phyloP scores from a whole-genome alignment of 192 early-diverging fungal genomes.

The Lobosporangium transversale region DNA sequence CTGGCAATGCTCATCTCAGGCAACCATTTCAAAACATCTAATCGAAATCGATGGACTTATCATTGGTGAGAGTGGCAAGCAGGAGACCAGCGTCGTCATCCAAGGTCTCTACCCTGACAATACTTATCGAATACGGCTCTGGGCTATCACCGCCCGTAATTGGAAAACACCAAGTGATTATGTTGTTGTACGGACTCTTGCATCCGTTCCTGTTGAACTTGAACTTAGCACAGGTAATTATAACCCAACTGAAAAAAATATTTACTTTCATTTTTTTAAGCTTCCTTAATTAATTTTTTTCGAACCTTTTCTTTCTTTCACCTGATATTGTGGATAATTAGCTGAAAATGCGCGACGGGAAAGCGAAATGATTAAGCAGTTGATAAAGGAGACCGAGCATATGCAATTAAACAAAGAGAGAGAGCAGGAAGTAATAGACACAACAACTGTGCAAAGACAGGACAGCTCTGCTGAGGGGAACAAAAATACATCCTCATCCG shows the following conservation, averaged over 20 bases:
- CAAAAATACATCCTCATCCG: background rate
- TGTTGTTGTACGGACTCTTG: constrained; percentile 38
- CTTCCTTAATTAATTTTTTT: too few relatives aligned
- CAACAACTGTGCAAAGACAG: background rate
- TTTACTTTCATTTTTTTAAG: too few relatives aligned
- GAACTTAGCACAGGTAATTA: constrained; percentile 46
- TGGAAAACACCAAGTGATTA: constrained; percentile 53
- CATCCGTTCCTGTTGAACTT: constrained; percentile 40
- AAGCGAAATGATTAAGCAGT: constrained; percentile 27
- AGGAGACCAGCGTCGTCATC: constrained; percentile 52
- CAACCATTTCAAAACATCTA: constrained; percentile 46
- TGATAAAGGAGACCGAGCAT: constrained; percentile 20
- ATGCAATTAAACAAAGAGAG: constrained; percentile 15
- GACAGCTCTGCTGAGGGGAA: background rate
- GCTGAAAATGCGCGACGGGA: constrained; percentile 32
- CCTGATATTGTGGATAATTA: background rate
- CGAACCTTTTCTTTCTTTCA: too few relatives aligned
- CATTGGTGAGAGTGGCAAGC: constrained; percentile 50
- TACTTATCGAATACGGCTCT: constrained; percentile 46
- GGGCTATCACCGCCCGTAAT: constrained; percentile 50
- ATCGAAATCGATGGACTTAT: constrained; percentile 48
- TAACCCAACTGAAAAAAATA: too few relatives aligned
- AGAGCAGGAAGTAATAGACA: background rate
- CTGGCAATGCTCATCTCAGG: constrained; percentile 51
- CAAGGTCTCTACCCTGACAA: constrained; percentile 49